Base-by-base conservation (phyloP, 805 yeast genomes). In the Saturnispora halmiae region DNA sequence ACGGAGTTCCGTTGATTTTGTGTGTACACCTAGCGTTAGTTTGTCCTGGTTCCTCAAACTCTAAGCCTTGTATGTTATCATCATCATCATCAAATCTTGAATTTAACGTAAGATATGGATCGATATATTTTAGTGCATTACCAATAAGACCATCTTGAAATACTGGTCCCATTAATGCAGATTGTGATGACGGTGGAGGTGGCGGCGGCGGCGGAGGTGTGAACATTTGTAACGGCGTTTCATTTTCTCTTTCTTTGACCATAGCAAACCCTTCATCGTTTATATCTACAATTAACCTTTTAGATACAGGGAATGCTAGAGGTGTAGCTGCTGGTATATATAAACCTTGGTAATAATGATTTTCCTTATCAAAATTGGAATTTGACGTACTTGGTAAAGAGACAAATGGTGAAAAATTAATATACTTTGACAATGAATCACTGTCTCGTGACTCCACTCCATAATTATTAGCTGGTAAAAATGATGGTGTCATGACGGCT, bases 331-430 rank as follows among this genome's bases (percentile, higher is more conserved):
- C n/a, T 32, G 16, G 4, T 32, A 32, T 18, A 18, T 6, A 10
- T 11, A 6, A 10, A 10, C 16, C 31, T 28, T 32, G 22, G 11
- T 32, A 16, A 4, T 8, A 13, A 18, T 20, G 27, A 19, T n/a
- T n/a, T n/a, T n/a, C 33, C 15, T 11, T 30, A 13, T 30, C 15
- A 19, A n/a, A 31, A 27, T 27, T 27, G 8, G 39, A 22, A 10
- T 36, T 27, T 20, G 36, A 30, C n/a, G 41, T 38, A 21, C 15
- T 32, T 6, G 41, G 41, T 8, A 29, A 18, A 16, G 41, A 31
- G 11, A 38, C 41, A 18, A 37, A 16, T 8, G 46, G 46, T 32
- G 50, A 44, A 8, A 46, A 41, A 31, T 46, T 44, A 16, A 44
- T 32, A 29, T 42, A 43, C 26, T 42, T 43, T 5, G 32, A 21